Evolutionary conservation across 225 moss, liverwort and hornwort species (phyloP).

Genomic region (Thuidium tamariscinum): DNA sequence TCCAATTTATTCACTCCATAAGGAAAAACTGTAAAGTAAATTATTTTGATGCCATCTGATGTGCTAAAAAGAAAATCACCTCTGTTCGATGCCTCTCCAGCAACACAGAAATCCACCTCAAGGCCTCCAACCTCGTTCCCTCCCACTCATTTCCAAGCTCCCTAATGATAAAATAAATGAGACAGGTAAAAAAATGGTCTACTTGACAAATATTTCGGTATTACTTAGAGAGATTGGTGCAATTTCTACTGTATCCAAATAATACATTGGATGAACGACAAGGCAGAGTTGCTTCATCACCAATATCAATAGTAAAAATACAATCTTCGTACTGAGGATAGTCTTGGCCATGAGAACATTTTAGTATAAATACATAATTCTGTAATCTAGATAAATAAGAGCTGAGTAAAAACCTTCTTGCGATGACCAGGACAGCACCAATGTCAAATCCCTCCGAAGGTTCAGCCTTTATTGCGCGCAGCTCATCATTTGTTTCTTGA

Average conservation of each 20-base stretch:
- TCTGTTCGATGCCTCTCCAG: slow-evolving; percentile 77
- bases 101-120: slow-evolving; percentile 88
- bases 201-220: neutral
- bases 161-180: slow-evolving; percentile 13
- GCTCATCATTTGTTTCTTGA: slow-evolving; percentile 82
- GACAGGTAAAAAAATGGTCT: neutral
- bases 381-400: neutral
- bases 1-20: neutral
- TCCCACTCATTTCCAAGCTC: slow-evolving; percentile 74
- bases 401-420: slow-evolving; percentile 47
- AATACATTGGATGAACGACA: neutral
- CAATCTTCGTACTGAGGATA: neutral
- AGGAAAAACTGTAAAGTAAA: neutral
- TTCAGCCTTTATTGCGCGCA: slow-evolving; percentile 63
- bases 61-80: slow-evolving; percentile 6
- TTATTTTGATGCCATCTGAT: neutral
- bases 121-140: slow-evolving; percentile 78
- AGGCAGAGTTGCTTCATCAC: neutral
- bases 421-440: slow-evolving; percentile 71
- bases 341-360: neutral
- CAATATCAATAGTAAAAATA: neutral
- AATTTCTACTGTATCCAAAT: neutral
- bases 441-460: slow-evolving; percentile 85
- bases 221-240: neutral
- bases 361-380: neutral